Evolutionary conservation across 2,329 filamentous ascomycete species (phyloP), one percentile per base, ranked within the genome.

Genomic region (Ophiostoma populinum): DNA sequence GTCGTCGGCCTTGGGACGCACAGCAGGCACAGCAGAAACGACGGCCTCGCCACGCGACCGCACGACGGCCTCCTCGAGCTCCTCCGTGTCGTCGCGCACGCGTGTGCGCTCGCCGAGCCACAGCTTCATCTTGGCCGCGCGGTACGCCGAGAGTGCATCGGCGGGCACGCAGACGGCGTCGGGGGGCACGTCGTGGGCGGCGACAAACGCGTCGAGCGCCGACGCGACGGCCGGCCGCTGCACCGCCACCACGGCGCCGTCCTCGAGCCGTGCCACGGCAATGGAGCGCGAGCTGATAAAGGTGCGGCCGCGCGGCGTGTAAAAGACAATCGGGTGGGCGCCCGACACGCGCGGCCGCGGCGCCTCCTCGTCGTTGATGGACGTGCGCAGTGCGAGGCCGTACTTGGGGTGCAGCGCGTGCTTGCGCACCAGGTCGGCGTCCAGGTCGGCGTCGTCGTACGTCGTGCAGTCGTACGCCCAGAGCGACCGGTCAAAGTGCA

Each of bases 401-500:
- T 62, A 64, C 26, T 54, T 59, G 1, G 67, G 66, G 37, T 73
- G 69, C 6, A 73, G 46, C 6, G 50, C 51, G 46, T 68, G 55
- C 40, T 59, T 62, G 44, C 59, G 55, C 34, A 73, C 55, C 32
- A 62, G 46, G 4, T 61, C 57, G 27, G 62, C 51, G 47, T 71
- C 65, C 32, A 72, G 57, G 36, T 69, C 66, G 10, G 57, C 57
- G 1, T 62, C 59, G 3, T 50, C 53, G 24, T 63, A 60, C 15
- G 52, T 51, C 13, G 65, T 62, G 37, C 57, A 62, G 45, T 74
- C 66, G 48, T 65, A 69, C 41, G 60, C 59, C 42, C 58, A 60
- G 40, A 64, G 59, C 39, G 61, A 62, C 39, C 63, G 62, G 43
- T 74, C 69, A 40, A 66, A 55, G 45, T 70, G 66, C 49, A 67